A percentile compares a stretch with the other conserved stretches of the same genome.
phyloP scores from a whole-genome alignment of 2,329 filamentous ascomycete genomes.

The Fusarium miscanthi region DNA sequence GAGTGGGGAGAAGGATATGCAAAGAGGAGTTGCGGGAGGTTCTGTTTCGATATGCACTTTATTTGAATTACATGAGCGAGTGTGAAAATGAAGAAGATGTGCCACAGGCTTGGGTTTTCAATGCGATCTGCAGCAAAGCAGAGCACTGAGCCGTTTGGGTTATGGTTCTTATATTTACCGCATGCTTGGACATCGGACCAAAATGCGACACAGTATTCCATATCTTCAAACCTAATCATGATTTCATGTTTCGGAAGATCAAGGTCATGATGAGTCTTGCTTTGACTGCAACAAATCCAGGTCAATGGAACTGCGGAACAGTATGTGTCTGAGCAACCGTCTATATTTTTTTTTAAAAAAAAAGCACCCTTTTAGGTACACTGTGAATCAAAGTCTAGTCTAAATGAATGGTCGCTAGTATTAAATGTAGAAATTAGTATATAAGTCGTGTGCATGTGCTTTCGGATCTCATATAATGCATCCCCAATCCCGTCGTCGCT shows the following conservation, averaged over 20 bases:
- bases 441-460: constrained; percentile 37
- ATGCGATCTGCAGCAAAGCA: constrained; percentile 30
- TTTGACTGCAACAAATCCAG: neutral
- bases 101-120: constrained; percentile 50
- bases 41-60: constrained; percentile 52
- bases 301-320: neutral
- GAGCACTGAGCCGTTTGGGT: neutral
- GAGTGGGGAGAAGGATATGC: constrained; percentile 37
- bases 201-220: neutral
- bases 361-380: constrained; percentile 17
- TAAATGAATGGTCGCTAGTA: constrained; percentile 42
- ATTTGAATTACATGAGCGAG: constrained; percentile 48
- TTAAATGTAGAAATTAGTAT: constrained; percentile 39
- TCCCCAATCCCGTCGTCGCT: constrained; percentile 32
- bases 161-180: neutral
- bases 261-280: neutral
- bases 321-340: neutral
- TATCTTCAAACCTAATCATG: neutral
- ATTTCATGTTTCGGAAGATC: neutral
- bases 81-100: constrained; percentile 40
- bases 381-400: constrained; percentile 37
- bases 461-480: constrained; percentile 31
- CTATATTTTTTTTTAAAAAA: constrained; percentile 14
- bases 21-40: constrained; percentile 42
- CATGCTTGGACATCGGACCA: neutral